Base-by-base conservation (phyloP, 179 eudicot genomes). In the Patellifolia procumbens region DNA sequence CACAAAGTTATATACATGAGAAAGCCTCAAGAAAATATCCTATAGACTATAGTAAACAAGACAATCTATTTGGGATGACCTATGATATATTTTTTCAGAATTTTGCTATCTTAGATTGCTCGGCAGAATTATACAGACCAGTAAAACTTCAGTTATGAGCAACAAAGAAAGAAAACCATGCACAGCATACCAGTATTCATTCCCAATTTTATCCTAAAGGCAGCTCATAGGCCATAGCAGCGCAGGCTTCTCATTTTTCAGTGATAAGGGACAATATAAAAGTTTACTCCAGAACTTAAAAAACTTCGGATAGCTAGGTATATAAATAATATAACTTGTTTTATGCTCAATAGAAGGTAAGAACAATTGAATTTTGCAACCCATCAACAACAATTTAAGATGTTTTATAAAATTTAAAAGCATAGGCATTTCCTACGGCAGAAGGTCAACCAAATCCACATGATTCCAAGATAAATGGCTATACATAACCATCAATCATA, bases 401-500 rank as follows among this genome's bases (percentile, higher is more conserved):
- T 9, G 2, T 64, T 20, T 9, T 7, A 64, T 35, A 55, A 64
- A 35, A 64, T 64, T 29, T 19, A 22, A 72, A 58, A 74, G 46
- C 22, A 74, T 46, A 11, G 46, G 16, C 68, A 61, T 26, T 51
- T 76, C 34, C 37, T 29, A 26, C 20, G 43, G 52, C 58, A 52
- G 16, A 37, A 52, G 58, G 35, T 16, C 20, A 43, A 52, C 17
- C 42, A 70, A 19, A 31, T 55, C 39, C 60, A 42, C 34, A 55
- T 42, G 22, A 66, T 1, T 20, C 70, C 65, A 37, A 32, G 34
- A 16, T 24, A 8, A 26, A 46, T 19, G 26, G 48, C 52, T 31
- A 69, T n/a, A 31, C 32, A 56, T 68, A 68, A 7, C 24, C 22
- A 74, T 43, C 34, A 49, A 29, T 64, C 35, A 68, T 68, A 31